These are phyloP conservation scores for Spathaspora gorwiae DNA, from an alignment of 805 yeast species.

Conservation along the genomic window DNA sequence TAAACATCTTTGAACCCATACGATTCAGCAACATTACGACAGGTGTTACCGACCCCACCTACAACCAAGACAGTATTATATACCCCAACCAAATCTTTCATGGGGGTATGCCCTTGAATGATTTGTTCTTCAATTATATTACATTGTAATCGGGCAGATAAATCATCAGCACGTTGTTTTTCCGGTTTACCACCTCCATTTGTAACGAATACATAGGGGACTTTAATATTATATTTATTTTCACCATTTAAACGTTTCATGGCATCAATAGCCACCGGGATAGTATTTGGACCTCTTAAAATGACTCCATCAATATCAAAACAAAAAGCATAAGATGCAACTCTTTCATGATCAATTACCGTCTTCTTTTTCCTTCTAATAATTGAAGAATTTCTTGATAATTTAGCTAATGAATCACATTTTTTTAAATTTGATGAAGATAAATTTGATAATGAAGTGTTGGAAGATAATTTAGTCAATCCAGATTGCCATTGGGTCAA, in stretches of 20 bases:
- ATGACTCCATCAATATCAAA: slow-evolving; percentile 93
- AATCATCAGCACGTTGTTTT: slow-evolving; percentile 63
- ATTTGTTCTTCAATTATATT: slow-evolving; percentile 72
- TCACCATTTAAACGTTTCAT: slow-evolving; percentile 69
- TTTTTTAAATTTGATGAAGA: slow-evolving; percentile 33
- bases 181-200: slow-evolving; percentile 93
- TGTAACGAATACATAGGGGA: slow-evolving; percentile 82
- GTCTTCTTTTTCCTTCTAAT: slow-evolving; percentile 45
- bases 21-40: slow-evolving; percentile 75
- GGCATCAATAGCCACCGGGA: slow-evolving; percentile 76
- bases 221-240: slow-evolving; percentile 70
- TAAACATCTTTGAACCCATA: slow-evolving; percentile 82
- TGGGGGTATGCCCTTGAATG: slow-evolving; percentile 92
- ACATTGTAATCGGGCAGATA: slow-evolving; percentile 55
- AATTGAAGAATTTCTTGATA: slow-evolving; percentile 43
- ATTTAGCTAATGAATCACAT: slow-evolving; percentile 42
- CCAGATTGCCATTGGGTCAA: slow-evolving; percentile 57
- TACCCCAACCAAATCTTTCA: slow-evolving; percentile 69
- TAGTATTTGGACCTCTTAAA: slow-evolving; percentile 77
- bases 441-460: slow-evolving; percentile 31
- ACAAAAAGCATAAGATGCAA: slow-evolving; percentile 83
- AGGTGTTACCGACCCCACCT: slow-evolving; percentile 84
- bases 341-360: slow-evolving; percentile 64
- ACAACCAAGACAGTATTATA: slow-evolving; percentile 77
- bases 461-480: slow-evolving; percentile 34